A percentile compares a stretch with the other conserved stretches of the same genome.
Evolutionary conservation across 78 protist genomes (phyloP).

Genomic region (Dictyostelium brefeldianum): DNA sequence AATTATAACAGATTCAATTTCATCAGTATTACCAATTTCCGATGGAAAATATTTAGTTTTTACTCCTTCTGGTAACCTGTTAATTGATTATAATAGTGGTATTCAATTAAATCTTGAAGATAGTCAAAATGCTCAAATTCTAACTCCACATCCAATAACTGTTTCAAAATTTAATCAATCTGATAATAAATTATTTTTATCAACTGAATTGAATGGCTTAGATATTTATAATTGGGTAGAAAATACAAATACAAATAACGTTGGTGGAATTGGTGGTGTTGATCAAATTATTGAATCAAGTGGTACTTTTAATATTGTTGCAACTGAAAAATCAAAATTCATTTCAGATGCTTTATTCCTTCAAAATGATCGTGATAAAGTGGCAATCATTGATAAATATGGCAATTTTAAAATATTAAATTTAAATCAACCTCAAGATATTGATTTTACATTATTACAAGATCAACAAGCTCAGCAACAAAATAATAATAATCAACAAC

Average conservation of each 20-base stretch:
- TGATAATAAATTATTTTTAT: conserved; percentile 14
- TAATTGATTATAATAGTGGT: conserved; percentile 2
- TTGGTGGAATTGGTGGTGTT: not conserved
- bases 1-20: not conserved
- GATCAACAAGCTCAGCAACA: not conserved
- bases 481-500: not conserved
- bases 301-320: not conserved
- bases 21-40: not conserved
- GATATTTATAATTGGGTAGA: not conserved
- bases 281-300: not conserved
- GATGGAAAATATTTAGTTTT: conserved; percentile 4
- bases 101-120: not conserved
- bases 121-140: not conserved
- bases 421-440: not conserved
- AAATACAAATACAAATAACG: not conserved
- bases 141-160: not conserved
- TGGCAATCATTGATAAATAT: conserved; percentile 33
- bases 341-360: conserved; percentile 4
- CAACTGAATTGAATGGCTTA: not conserved
- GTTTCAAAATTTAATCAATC: conserved; percentile 3
- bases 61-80: not conserved
- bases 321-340: not conserved
- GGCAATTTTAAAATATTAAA: conserved; percentile 43
- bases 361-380: not conserved
- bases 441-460: not conserved